These are phyloP conservation scores for Grosmannia clavigera DNA, from an alignment of 2,329 filamentous ascomycete genomes.

Conservation along the genomic window DNA sequence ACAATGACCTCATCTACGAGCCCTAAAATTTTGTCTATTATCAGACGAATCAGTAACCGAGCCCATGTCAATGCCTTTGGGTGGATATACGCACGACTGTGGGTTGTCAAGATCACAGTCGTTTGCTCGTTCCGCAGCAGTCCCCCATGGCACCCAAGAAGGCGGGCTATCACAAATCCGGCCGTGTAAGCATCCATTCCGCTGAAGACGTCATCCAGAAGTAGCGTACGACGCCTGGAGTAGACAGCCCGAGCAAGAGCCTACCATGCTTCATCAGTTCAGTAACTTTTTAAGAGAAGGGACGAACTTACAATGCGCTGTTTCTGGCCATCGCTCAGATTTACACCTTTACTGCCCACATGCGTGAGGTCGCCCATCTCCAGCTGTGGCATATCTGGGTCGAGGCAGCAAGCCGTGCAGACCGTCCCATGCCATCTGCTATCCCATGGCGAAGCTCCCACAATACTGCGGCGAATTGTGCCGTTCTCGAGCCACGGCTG, in stretches of 20 bases:
- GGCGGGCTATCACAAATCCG: background rate
- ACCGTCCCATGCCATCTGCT: background rate
- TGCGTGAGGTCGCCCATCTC: background rate
- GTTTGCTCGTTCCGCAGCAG: background rate
- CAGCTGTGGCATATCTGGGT: background rate
- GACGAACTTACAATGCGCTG: background rate
- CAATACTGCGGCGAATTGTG: too few species aligned
- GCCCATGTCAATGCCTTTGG: too few species aligned
- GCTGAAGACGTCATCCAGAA: conserved; percentile 2
- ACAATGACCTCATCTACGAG: too few species aligned
- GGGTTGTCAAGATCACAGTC: too few species aligned
- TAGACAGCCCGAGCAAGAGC: conserved; percentile 3
- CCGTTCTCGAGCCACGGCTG: too few species aligned
- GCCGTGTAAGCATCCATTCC: background rate
- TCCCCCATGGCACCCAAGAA: background rate
- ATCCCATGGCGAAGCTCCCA: too few species aligned
- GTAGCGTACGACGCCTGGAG: background rate
- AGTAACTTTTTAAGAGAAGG: background rate
- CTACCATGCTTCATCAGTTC: conserved; percentile 22
- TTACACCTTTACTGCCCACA: background rate
- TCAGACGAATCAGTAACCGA: too few species aligned
- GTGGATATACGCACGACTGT: too few species aligned
- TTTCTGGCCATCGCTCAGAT: background rate
- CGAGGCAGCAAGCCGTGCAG: too few species aligned
- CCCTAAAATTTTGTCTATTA: too few species aligned